These are phyloP conservation scores for Cyberlindnera saturnus DNA, from an alignment of 805 yeast species.

Conservation along the genomic window DNA sequence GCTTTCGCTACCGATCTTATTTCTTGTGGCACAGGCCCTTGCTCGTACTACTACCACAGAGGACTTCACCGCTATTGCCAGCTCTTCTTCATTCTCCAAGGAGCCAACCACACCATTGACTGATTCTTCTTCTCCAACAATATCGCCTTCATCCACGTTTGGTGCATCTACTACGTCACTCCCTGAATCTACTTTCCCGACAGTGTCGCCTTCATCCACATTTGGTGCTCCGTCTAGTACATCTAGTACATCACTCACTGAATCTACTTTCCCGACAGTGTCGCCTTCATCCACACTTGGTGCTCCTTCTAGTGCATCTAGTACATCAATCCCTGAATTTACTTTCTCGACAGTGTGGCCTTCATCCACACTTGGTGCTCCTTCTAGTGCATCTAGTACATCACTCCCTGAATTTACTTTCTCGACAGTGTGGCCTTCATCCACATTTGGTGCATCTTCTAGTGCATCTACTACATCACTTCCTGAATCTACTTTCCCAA, in stretches of 20 bases:
- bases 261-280: neutral
- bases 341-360: neutral
- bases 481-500: neutral
- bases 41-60: slow-evolving; percentile 18
- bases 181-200: neutral
- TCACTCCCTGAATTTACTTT: neutral
- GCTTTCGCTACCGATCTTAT: slow-evolving; percentile 6
- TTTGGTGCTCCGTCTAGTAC: too few species aligned
- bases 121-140: neutral
- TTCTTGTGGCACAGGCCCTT: slow-evolving; percentile 10
- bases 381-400: neutral
- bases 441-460: neutral
- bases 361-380: neutral
- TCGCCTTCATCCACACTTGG: neutral
- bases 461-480: neutral
- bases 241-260: neutral
- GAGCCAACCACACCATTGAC: neutral
- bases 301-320: neutral
- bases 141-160: neutral
- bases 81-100: slow-evolving; percentile 9
- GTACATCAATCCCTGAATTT: neutral
- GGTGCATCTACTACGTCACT: neutral
- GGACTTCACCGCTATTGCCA: slow-evolving; percentile 18
- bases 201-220: neutral
- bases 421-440: neutral